These are phyloP conservation scores for Eimeria brunetti DNA, from an alignment of 169 alveolate species.

Conservation along the genomic window DNA sequence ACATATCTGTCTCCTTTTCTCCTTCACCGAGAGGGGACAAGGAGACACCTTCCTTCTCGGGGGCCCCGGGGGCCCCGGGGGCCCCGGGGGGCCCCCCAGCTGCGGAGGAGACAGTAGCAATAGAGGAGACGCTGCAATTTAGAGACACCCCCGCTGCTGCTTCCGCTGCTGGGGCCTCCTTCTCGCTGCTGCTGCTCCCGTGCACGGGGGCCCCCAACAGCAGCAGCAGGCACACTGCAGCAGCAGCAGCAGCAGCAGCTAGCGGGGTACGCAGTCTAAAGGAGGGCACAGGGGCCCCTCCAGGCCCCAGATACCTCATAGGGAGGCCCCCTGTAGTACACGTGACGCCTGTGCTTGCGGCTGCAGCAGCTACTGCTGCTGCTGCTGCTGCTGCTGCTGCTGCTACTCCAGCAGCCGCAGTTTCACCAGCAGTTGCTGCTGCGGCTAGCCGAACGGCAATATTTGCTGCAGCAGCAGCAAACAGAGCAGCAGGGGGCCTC, in stretches of 20 bases:
- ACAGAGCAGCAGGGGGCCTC: no score
- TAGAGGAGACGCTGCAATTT: not conserved
- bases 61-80: no score
- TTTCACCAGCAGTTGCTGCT: no score
- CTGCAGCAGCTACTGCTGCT: not conserved
- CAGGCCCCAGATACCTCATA: not conserved
- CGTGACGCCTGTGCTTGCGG: not conserved
- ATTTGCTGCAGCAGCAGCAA: no score
- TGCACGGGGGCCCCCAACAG: not conserved
- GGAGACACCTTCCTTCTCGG: no score
- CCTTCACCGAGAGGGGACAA: no score
- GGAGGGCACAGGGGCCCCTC: not conserved
- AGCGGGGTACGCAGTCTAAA: not conserved
- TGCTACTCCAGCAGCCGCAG: no score
- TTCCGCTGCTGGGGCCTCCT: not conserved
- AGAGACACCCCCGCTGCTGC: not conserved
- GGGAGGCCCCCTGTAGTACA: not conserved
- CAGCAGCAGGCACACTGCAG: not conserved
- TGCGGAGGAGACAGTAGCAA: not conserved
- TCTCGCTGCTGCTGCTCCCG: not conserved
- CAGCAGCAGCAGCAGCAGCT: not conserved
- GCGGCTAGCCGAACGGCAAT: no score
- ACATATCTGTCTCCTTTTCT: no score
- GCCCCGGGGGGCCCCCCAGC: not conserved
- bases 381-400: not conserved